phyloP scores from a whole-genome alignment of 305 asterid species.

The Withania somnifera region DNA sequence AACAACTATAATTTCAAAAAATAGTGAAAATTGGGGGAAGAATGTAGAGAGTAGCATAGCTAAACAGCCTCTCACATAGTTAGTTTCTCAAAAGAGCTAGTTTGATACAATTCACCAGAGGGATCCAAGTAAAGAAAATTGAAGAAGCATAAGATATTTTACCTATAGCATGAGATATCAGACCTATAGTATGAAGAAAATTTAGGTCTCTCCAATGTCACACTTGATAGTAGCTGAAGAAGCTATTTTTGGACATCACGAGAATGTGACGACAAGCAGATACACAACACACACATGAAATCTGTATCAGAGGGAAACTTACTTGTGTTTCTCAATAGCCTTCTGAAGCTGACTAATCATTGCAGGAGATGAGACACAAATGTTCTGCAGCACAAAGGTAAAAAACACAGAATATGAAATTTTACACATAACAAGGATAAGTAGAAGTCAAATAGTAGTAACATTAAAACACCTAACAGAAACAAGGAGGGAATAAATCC shows the following conservation, averaged over 20 bases:
- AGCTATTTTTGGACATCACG: background rate
- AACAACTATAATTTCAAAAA: background rate
- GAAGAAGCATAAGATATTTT: background rate
- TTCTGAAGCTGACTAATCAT: constrained; percentile 39
- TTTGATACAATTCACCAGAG: background rate
- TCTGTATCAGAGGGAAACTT: constrained; percentile 23
- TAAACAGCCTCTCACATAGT: background rate
- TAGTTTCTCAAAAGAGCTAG: background rate
- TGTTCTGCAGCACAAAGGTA: constrained; percentile 43
- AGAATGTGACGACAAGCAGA: background rate
- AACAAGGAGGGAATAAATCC: background rate
- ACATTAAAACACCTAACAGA: background rate
- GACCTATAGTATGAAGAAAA: background rate
- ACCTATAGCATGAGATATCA: background rate
- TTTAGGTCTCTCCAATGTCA: background rate
- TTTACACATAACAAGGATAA: background rate
- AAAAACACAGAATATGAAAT: background rate
- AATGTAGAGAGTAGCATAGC: background rate
- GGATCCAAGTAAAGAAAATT: background rate
- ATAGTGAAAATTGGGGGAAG: background rate
- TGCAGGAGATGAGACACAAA: constrained; percentile 42
- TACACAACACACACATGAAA: background rate
- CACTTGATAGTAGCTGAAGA: background rate
- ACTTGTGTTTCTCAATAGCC: constrained; percentile 67
- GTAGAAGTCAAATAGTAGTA: background rate